Evolutionary conservation across 176 grass and related monocot genomes (phyloP).

Genomic region (Calamus simplicifolius): DNA sequence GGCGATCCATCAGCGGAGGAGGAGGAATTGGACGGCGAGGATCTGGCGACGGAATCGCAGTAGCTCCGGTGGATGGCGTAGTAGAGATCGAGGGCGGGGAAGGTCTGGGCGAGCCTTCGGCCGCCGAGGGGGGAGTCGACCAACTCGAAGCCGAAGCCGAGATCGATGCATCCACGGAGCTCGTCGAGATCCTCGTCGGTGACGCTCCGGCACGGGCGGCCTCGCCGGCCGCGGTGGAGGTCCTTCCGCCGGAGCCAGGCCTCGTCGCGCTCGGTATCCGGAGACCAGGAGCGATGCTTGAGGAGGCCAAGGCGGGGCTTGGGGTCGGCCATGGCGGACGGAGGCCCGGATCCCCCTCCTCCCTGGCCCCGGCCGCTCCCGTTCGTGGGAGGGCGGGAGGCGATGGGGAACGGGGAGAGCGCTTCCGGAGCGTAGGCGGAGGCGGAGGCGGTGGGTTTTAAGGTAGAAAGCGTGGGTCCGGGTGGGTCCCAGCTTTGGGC

Average conservation of each 20-base stretch:
- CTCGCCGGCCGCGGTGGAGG: slow-evolving; percentile 17
- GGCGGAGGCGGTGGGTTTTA: not conserved
- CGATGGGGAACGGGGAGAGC: not conserved
- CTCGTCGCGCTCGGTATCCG: slow-evolving; percentile 66
- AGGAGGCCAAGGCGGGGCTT: slow-evolving; percentile 17
- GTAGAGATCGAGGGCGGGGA: slow-evolving; percentile 60
- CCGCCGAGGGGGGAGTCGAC: not conserved
- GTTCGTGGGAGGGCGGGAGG: not conserved
- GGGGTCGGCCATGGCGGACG: not conserved
- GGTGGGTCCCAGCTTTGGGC: not conserved
- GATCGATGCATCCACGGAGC: slow-evolving; percentile 78
- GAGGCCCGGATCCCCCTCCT: not conserved
- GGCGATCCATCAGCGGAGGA: slow-evolving; percentile 25
- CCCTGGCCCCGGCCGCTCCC: not conserved
- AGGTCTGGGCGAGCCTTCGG: slow-evolving; percentile 38
- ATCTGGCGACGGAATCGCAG: not conserved
- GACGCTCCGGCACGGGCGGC: slow-evolving; percentile 35
- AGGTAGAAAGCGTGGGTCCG: not conserved
- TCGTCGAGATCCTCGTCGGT: slow-evolving; percentile 75
- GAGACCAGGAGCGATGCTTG: slow-evolving; percentile 90
- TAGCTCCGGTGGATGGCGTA: slow-evolving; percentile 33
- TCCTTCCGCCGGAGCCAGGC: slow-evolving; percentile 55
- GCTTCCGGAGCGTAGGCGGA: not conserved
- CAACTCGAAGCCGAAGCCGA: slow-evolving; percentile 51
- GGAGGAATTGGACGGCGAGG: not conserved